A percentile compares a stretch with the other conserved stretches of the same genome.
Evolutionary conservation across 805 yeast genomes (phyloP).

Genomic region (Suhomyces prunicola): DNA sequence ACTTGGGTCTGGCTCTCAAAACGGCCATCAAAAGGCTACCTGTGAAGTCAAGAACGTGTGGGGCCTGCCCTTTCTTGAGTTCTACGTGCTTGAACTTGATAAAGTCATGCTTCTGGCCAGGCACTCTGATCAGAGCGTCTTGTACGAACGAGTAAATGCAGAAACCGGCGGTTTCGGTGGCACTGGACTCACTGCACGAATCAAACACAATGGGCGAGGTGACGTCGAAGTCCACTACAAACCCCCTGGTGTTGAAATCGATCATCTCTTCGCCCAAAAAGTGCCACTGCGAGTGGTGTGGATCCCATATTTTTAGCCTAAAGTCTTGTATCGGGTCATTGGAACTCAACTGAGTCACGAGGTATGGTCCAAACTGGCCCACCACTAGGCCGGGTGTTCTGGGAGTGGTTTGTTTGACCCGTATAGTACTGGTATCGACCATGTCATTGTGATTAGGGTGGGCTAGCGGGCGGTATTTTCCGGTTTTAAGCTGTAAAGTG

Average conservation of each 20-base stretch:
- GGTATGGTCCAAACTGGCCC: background rate
- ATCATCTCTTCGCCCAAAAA: background rate
- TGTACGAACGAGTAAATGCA: background rate
- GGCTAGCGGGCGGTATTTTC: background rate
- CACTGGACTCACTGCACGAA: background rate
- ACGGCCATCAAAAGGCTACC: background rate
- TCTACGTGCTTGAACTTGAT: background rate
- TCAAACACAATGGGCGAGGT: background rate
- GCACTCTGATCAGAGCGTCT: background rate
- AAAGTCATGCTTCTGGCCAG: background rate
- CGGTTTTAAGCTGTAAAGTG: background rate
- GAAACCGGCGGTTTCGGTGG: background rate
- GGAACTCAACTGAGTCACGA: background rate
- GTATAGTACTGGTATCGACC: background rate
- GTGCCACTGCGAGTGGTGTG: background rate
- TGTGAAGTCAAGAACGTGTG: background rate
- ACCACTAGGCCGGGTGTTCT: background rate
- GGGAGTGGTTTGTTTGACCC: background rate
- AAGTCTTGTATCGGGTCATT: background rate
- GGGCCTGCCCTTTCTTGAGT: background rate
- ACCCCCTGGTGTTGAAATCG: background rate
- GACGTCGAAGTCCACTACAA: background rate
- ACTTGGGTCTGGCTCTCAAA: background rate
- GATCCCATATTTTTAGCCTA: background rate
- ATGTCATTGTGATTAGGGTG: background rate